phyloP scores from a whole-genome alignment of 1,284 basidiomycete genomes.

The Ganoderma lingzhi region DNA sequence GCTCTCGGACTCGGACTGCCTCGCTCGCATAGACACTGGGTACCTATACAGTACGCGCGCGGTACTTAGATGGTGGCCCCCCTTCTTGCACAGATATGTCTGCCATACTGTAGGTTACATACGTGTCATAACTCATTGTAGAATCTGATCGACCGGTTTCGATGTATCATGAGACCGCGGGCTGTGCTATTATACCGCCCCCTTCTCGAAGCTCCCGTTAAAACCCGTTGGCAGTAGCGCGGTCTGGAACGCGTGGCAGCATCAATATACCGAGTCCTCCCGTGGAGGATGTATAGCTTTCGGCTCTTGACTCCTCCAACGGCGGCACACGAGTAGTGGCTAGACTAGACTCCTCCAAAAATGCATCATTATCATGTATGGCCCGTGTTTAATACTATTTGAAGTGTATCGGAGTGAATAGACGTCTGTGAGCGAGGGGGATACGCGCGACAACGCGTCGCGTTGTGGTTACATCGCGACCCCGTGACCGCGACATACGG shows the following conservation, averaged over 20 bases:
- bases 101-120: slow-evolving; percentile 10
- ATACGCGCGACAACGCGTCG: neutral
- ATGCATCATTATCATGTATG: neutral
- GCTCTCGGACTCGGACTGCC: slow-evolving; percentile 8
- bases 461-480: slow-evolving; percentile 1
- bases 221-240: neutral
- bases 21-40: slow-evolving; percentile 7
- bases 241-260: neutral
- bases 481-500: slow-evolving; percentile 1
- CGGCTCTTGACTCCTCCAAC: neutral
- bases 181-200: slow-evolving; percentile 6
- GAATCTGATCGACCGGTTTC: slow-evolving; percentile 11
- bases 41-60: slow-evolving; percentile 1
- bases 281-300: slow-evolving; percentile 1
- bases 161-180: neutral
- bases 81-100: neutral
- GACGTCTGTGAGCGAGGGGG: too few species aligned
- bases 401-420: neutral
- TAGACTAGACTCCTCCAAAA: neutral
- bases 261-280: neutral
- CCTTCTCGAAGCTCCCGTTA: neutral
- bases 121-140: slow-evolving; percentile 9
- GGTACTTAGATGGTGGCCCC: neutral
- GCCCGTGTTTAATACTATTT: neutral
- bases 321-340: neutral